phyloP scores from a whole-genome alignment of 2,329 filamentous ascomycete species.

The Helotiales sp. region DNA sequence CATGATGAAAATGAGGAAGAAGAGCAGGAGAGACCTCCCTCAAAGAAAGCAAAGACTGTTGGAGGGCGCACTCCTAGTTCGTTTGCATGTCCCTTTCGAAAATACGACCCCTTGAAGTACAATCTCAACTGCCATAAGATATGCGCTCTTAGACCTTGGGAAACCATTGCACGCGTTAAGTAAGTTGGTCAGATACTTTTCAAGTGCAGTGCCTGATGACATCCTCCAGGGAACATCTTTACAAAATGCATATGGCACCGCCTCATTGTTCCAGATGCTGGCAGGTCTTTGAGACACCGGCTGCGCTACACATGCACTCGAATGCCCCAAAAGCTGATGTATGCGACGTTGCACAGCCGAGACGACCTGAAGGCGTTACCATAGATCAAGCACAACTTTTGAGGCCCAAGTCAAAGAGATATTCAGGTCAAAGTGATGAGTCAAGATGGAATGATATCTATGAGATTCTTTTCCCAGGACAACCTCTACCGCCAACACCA shows the following conservation, averaged over 20 bases:
- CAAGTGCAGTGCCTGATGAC: not conserved
- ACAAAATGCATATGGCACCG: conserved; percentile 9
- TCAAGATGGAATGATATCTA: not conserved
- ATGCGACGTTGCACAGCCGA: not conserved
- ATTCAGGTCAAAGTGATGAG: not conserved
- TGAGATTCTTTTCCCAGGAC: not conserved
- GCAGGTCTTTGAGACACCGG: conserved; percentile 12
- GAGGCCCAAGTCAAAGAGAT: not conserved
- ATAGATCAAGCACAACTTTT: not conserved
- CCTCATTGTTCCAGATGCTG: conserved; percentile 22
- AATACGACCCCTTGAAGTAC: conserved; percentile 16
- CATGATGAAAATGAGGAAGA: not conserved
- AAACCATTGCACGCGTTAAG: conserved; percentile 18
- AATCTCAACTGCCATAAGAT: conserved; percentile 7
- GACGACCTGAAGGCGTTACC: not conserved
- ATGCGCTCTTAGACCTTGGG: conserved; percentile 12
- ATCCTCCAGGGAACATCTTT: conserved; percentile 17
- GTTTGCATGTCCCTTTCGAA: conserved; percentile 24
- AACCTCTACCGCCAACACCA: not conserved
- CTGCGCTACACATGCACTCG: conserved; percentile 14
- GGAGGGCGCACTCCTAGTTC: not conserved
- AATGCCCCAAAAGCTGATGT: not conserved
- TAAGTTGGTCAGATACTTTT: not conserved
- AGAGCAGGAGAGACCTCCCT: not conserved
- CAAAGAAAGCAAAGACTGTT: not conserved